Evolutionary conservation across 176 grass and related monocot genomes (phyloP), one percentile per base, ranked within the genome.

Genomic region (Raddia guianensis): DNA sequence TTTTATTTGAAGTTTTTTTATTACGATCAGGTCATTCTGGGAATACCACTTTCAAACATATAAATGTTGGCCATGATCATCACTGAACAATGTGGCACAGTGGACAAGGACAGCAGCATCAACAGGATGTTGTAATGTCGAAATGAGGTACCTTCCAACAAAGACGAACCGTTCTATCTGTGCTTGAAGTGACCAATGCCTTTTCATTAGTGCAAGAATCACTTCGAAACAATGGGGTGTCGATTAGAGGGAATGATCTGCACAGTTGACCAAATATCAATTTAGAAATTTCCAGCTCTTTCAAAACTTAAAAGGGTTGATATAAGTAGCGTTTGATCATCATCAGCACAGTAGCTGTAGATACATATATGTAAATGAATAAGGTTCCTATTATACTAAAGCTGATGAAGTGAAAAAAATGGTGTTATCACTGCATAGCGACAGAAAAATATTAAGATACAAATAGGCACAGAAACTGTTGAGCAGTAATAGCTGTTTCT

Each of bases 121-220:
- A 54, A 63, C 19, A 35, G 13, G 56, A 47, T 74, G 66, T 10
- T 33, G 18, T 87, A 68, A 63, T 53, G 40, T 50, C 13, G 4
- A 63, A 70, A 68, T n/a, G 60, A 68, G 80, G 57, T 83, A 98
- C 92, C 95, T 98, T 98, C 87, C 85, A 94, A 87, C 80, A 92
- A 76, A 98, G 83, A 68, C 90, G 86, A 53, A 98, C 88, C 12
- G 92, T 98, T 70, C 92, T 86, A 86, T 98, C 95, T 52, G 87
- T 72, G 73, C 90, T 98, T 91, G 95, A 94, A 85, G 95, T 94
- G 48, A 94, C 61, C 75, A 98, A 85, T 73, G 86, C 81, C 72
- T 92, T 94, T 65, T 87, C 90, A 62, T 85, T 63, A 74, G 80
- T 72, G 63, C 74, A 78, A 61, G 86, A 72, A 49, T 80, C 95